These are phyloP conservation scores for Blastobotrys ciferrii DNA, from an alignment of 1,139 yeast species.

Conservation along the genomic window DNA sequence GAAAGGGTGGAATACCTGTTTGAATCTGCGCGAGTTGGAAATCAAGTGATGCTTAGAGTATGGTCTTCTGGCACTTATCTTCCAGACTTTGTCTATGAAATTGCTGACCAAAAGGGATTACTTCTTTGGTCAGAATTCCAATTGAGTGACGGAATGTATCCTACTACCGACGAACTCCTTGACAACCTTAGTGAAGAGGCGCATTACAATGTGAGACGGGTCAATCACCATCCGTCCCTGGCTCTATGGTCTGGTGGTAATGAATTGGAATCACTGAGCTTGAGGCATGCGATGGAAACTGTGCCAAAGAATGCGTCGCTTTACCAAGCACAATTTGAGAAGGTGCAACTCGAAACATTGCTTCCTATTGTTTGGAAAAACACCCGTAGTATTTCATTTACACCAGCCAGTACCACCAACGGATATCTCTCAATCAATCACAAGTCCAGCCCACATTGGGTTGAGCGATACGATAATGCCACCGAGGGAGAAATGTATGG, in stretches of 20 bases:
- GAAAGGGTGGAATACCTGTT: neutral
- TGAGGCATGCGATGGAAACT: neutral
- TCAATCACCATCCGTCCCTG: neutral
- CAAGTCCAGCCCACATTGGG: slow-evolving; percentile 7
- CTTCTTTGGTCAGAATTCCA: slow-evolving; percentile 5
- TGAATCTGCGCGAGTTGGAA: neutral
- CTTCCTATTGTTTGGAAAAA: slow-evolving; percentile 8
- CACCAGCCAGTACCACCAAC: slow-evolving; percentile 9
- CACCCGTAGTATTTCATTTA: slow-evolving; percentile 5
- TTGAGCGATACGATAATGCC: slow-evolving; percentile 8
- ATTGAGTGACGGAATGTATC: slow-evolving; percentile 6
- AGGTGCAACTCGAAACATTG: slow-evolving; percentile 5
- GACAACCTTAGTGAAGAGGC: neutral
- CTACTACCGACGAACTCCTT: slow-evolving; percentile 5
- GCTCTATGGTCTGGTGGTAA: slow-evolving; percentile 5
- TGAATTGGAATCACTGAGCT: neutral
- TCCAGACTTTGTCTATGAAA: slow-evolving; percentile 3
- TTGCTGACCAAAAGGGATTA: slow-evolving; percentile 2
- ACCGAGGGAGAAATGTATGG: slow-evolving; percentile 9
- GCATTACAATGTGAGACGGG: neutral
- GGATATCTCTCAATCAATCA: slow-evolving; percentile 7
- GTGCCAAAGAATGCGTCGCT: slow-evolving; percentile 2
- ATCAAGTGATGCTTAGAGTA: slow-evolving; percentile 4
- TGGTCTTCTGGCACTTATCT: slow-evolving; percentile 3
- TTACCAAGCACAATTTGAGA: slow-evolving; percentile 1